Base-by-base conservation (phyloP, 495 filamentous ascomycete genomes). In the Aspergillus carlsbadensis region DNA sequence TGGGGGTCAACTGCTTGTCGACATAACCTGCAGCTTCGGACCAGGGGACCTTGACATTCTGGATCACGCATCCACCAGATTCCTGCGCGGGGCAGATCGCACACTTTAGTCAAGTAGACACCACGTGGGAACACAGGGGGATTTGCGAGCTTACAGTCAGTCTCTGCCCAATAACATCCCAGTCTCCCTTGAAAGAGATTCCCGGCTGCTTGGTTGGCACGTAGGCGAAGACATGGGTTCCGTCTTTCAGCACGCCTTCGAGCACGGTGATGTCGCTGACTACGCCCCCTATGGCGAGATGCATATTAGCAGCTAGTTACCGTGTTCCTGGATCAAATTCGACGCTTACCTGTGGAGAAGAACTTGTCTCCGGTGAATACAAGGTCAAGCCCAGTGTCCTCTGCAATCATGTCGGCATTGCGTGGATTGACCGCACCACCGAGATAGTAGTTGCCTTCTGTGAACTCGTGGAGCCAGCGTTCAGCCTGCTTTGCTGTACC, bases 351-450 rank as follows among this genome's bases (percentile, higher is more conserved):
- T 6, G 82, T 86, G 60, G 81, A 85, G 74, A 86, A 86, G 68
- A 78, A 62, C 65, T 86, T 86, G 61, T 71, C 72, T 18, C 83
- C 82, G 58, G 78, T 78, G 69, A 82, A 85, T 22, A 81, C 70
- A 24, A 85, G 62, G 10, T 78, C 56, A 7, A 79, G 74, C 10
- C 79, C 81, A 36, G 79, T 73, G 10, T 68, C 61, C 11, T 71
- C 79, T 58, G 84, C 82, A 40, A 71, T 78, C 20, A 82, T 68
- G 58, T 86, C 81, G 42, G 65, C 79, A 59, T 85, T 81, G 11
- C 84, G 75, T 10, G 83, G 82, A 63, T 86, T 86, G 42, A 86
- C 83, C 7, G 83, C 83, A 14, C 74, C 83, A 17, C 83, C 83
- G 22, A 86, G 71, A 54, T 82, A 85, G 67, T 82, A 84, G 65